Evolutionary conservation across 768 basidiomycete species (phyloP), one percentile per base, ranked within the genome.

Genomic region (Tulasnella sp.): DNA sequence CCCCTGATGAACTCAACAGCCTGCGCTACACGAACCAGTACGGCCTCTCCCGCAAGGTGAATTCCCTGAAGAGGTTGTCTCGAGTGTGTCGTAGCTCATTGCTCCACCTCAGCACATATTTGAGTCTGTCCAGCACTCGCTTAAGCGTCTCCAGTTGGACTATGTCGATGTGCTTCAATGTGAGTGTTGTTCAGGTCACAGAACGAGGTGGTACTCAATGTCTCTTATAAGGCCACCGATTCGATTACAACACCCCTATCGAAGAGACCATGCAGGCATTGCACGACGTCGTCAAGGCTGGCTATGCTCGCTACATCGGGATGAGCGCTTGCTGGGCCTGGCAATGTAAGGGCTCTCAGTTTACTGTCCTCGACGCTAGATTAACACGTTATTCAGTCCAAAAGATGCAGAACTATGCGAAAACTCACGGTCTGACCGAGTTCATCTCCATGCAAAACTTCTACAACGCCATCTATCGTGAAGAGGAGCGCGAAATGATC

Each of bases 91-190:
- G 5, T 23, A 29, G 19, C 4, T 45, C 6, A 23, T 45, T 4
- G 14, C 43, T 9, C 19, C 2, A 23, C 43, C n/a, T 39, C 63
- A 73, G 80, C 79, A 82, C 63, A 86, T 88, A 37, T 88, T 89
- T 62, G 83, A 81, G 29, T 71, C 78, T 0, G 67, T 74, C 49
- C 62, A 72, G 35, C 66, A 60, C 4, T 66, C 78, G 40, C 67
- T 88, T 58, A 67, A 82, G 64, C 74, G 85, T 14, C 73, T 89
- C 2, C 81, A 86, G 45, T 66, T 85, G 25, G 86, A 87, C 50
- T 85, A 86, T 61, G 74, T 89, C 63, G 87, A 88, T 64, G 69
- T 87, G 1, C 68, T 86, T 8, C 85, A 87, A 70, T 83, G 49
- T 55, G 55, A 67, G 82, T 37, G 68, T 69, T 59, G 32, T 45